phyloP scores from a whole-genome alignment of 2,329 filamentous ascomycete species.

The Colletotrichum sp. region DNA sequence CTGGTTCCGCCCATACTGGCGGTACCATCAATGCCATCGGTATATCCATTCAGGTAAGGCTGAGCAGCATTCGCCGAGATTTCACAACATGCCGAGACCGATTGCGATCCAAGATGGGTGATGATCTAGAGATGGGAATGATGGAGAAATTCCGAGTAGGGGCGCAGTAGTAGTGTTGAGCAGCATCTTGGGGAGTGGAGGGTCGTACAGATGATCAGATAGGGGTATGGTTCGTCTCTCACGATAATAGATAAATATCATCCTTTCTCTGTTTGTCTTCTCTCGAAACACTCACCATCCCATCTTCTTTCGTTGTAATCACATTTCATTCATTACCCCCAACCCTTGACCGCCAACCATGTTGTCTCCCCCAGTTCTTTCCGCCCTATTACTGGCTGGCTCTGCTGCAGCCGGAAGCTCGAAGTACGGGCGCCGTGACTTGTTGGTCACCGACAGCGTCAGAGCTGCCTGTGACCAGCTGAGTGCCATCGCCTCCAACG shows the following conservation, averaged over 20 bases:
- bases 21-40: background rate
- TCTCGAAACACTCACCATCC: background rate
- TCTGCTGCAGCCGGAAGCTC: background rate
- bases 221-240: background rate
- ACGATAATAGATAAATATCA: background rate
- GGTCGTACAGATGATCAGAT: background rate
- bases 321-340: background rate
- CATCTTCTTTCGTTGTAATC: background rate
- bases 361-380: slow-evolving; percentile 33
- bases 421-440: background rate
- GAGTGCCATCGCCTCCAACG: background rate
- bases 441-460: background rate
- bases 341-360: background rate
- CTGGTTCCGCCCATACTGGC: background rate
- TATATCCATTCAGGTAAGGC: background rate
- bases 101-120: background rate
- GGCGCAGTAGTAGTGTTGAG: background rate
- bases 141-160: background rate
- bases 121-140: background rate
- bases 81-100: background rate
- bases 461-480: background rate
- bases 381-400: background rate
- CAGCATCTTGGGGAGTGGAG: background rate
- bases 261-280: background rate
- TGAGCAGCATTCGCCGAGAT: background rate